Evolutionary conservation across 2,329 filamentous ascomycete species (phyloP).

Genomic region (Pestalotiopsis fici): DNA sequence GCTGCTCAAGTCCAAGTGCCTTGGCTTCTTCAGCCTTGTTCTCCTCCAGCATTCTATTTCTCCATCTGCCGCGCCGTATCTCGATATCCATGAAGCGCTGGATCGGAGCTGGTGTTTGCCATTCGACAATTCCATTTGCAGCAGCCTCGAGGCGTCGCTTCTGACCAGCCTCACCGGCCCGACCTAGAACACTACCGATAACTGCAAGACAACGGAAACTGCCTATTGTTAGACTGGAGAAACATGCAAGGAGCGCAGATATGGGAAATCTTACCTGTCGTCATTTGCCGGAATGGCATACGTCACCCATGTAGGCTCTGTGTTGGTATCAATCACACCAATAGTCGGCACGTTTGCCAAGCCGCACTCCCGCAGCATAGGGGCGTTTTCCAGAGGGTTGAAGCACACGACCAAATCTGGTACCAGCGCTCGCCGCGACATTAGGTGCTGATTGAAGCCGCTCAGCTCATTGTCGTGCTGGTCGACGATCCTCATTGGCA

Average conservation of each 20-base stretch:
- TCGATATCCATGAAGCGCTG: conserved; percentile 36
- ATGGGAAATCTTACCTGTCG: conserved; percentile 66
- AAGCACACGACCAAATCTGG: conserved; percentile 91
- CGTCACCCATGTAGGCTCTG: conserved; percentile 89
- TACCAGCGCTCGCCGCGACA: conserved; percentile 65
- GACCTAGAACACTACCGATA: conserved; percentile 82
- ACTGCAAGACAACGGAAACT: conserved; percentile 81
- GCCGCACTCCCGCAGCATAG: conserved; percentile 88
- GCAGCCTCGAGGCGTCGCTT: conserved; percentile 65
- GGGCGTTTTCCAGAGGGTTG: conserved; percentile 91
- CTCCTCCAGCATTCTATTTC: not conserved
- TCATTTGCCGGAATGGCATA: conserved; percentile 97
- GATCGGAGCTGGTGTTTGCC: conserved; percentile 51
- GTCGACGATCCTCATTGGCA: conserved; percentile 74
- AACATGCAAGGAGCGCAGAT: not conserved
- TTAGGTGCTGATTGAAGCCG: conserved; percentile 68
- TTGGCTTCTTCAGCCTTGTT: not conserved
- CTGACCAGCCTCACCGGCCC: conserved; percentile 80
- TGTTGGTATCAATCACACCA: conserved; percentile 91
- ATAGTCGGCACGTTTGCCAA: conserved; percentile 89
- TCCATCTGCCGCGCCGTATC: conserved; percentile 10
- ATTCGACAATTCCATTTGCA: conserved; percentile 62
- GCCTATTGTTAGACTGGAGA: not conserved
- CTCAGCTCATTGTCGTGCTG: conserved; percentile 62
- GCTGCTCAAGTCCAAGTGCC: not conserved